These are phyloP conservation scores for Globisporangium splendens DNA, from an alignment of 352 stramenopile genomes.

Conservation along the genomic window DNA sequence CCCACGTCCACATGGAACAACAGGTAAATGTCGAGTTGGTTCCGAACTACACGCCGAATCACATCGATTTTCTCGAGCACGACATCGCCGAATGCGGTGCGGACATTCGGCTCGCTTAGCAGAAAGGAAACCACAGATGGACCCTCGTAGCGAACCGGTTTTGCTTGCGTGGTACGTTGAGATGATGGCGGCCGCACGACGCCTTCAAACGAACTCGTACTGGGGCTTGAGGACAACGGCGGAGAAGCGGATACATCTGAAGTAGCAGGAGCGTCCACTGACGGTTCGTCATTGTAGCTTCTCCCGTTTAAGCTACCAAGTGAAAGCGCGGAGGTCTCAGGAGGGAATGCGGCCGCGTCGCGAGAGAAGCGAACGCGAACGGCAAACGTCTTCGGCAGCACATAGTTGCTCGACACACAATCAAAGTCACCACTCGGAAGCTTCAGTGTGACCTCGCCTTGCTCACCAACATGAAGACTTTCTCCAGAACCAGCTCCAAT, in stretches of 20 bases:
- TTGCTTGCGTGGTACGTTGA: conserved; percentile 23
- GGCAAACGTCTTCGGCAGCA: conserved; percentile 61
- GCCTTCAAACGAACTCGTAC: conserved; percentile 10
- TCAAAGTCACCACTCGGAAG: conserved; percentile 81
- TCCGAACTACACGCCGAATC: conserved; percentile 46
- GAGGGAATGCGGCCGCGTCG: conserved; percentile 44
- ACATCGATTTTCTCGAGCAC: conserved; percentile 83
- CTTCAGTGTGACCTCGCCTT: conserved; percentile 44
- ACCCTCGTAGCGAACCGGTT: conserved; percentile 66
- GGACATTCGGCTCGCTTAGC: conserved; percentile 54
- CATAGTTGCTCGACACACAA: conserved; percentile 67
- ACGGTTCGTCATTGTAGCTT: conserved; percentile 6
- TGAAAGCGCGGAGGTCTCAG: conserved; percentile 23
- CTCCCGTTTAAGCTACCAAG: conserved; percentile 20
- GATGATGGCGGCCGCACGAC: conserved; percentile 1
- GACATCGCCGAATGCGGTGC: conserved; percentile 76
- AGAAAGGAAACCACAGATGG: conserved; percentile 65
- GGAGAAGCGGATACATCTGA: conserved; percentile 5
- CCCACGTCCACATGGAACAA: conserved; percentile 73
- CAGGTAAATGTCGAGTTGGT: conserved; percentile 65
- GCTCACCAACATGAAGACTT: conserved; percentile 16
- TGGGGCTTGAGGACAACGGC: background rate
- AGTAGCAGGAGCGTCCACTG: background rate
- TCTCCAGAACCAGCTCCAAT: conserved; percentile 17
- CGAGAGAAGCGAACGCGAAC: conserved; percentile 56